Conservation (phyloP, 495 filamentous ascomycete species). For the Neurospora sp. region DNA sequence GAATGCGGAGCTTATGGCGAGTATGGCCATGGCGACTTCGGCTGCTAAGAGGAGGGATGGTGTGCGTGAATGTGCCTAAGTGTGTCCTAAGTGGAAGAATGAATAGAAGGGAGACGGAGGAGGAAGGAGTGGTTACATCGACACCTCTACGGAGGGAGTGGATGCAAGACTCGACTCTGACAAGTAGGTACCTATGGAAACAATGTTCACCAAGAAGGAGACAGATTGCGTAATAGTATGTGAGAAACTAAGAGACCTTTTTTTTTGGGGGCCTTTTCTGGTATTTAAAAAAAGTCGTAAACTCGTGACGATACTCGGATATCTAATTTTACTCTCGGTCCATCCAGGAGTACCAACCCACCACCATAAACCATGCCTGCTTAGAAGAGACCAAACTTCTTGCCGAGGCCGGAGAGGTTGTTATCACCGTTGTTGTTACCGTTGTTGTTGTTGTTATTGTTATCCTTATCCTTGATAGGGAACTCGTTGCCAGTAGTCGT, state of each 20-base stretch:
- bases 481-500: constrained; percentile 49
- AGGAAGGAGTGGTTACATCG: too few species aligned
- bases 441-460: not conserved
- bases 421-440: not conserved
- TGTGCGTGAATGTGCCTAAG: not conserved
- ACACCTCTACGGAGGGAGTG: too few species aligned
- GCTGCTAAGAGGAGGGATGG: not conserved
- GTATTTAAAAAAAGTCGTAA: not conserved
- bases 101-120: too few species aligned
- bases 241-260: not conserved
- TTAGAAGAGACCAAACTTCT: not conserved
- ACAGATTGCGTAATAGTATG: not conserved
- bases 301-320: not conserved
- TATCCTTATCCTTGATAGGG: constrained; percentile 52
- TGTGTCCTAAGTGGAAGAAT: too few species aligned
- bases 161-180: too few species aligned
- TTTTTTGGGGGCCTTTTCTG: not conserved
- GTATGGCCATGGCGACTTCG: not conserved
- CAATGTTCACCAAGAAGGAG: not conserved
- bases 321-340: not conserved
- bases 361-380: not conserved
- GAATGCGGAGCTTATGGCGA: not conserved
- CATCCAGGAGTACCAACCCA: not conserved
- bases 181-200: too few species aligned
- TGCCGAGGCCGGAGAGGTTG: not conserved